Evolutionary conservation across 345 rosid species (phyloP), one percentile per base, ranked within the genome.

Genomic region (Corymbia maculata): DNA sequence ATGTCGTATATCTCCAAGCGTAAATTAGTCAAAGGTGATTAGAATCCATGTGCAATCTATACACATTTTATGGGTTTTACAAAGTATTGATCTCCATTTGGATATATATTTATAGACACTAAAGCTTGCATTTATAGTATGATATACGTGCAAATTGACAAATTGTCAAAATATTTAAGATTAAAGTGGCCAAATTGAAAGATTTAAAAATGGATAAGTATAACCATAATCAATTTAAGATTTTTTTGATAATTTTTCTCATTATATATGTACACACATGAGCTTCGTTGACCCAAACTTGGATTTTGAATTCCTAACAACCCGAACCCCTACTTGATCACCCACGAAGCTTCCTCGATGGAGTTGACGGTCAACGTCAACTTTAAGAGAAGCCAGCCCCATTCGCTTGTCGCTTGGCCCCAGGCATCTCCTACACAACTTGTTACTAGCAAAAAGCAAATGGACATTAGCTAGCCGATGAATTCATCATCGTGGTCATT

Each of bases 141-240:
- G 52, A 51, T 51, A 51, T 4, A 51, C 13, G 4, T 47, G 15
- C 22, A 55, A 1, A 21, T 55, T 55, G 61, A 55, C 61, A 55
- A 55, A 2, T 55, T 21, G 0, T 55, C 28, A 8, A 53, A 11
- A 55, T 55, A 26, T 55, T 5, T 55, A 55, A 26, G 22, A 55
- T 26, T 21, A 22, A 8, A 55, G 61, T 55, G 61, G 61, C 28
- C 8, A 59, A 59, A 59, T 28, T 59, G 30, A 59, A 59, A 59
- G 11, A 4, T 59, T 59, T 59, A 59, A 28, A 28, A 59, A 0
- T 0, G 14, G 26, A 11, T 26, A 1, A 26, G 24, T n/a, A 26
- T 13, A 26, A 59, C 2, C n/a, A 26, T 13, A 59, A 59, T 0
- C 24, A 26, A 2, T 59, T 26, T 59, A 59, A 24, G 30, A 9